These are phyloP conservation scores for Carpinus viminea DNA, from an alignment of 306 rosid species.

Conservation along the genomic window DNA sequence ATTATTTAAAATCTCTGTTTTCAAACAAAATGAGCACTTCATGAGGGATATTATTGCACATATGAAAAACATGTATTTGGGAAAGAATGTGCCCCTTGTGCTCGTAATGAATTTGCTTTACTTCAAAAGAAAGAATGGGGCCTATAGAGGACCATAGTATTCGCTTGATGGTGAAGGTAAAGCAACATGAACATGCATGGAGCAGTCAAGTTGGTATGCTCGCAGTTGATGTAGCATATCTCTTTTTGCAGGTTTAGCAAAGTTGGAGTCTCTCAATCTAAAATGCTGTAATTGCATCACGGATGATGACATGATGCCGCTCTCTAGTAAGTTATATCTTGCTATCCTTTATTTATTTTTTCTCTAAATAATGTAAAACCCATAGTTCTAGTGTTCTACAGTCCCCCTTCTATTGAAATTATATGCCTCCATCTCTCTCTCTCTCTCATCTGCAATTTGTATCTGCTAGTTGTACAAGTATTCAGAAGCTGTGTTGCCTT, in stretches of 20 bases:
- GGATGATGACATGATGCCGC: conserved; percentile 76
- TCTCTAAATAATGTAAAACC: background rate
- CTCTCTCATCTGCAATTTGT: background rate
- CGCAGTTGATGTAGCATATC: background rate
- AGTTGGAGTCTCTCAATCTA: conserved; percentile 87
- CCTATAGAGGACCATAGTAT: background rate
- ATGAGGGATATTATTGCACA: background rate
- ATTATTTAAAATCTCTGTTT: background rate
- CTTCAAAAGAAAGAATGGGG: background rate
- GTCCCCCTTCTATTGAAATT: conserved; percentile 9
- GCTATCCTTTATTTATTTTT: conserved; percentile 14
- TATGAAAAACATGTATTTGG: background rate
- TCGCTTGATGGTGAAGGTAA: background rate
- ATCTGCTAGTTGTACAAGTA: background rate
- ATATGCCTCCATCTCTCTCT: background rate
- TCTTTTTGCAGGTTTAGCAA: conserved; percentile 62
- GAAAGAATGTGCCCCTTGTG: background rate
- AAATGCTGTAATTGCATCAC: conserved; percentile 94
- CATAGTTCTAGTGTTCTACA: background rate
- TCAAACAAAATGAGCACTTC: background rate
- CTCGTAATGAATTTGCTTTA: too few species aligned
- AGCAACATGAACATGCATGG: background rate
- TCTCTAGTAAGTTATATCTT: conserved; percentile 59
- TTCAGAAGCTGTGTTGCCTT: background rate
- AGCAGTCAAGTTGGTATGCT: background rate